Evolutionary conservation across 2,329 filamentous ascomycete species (phyloP).

Genomic region (Aspergillus quadrilineatus): DNA sequence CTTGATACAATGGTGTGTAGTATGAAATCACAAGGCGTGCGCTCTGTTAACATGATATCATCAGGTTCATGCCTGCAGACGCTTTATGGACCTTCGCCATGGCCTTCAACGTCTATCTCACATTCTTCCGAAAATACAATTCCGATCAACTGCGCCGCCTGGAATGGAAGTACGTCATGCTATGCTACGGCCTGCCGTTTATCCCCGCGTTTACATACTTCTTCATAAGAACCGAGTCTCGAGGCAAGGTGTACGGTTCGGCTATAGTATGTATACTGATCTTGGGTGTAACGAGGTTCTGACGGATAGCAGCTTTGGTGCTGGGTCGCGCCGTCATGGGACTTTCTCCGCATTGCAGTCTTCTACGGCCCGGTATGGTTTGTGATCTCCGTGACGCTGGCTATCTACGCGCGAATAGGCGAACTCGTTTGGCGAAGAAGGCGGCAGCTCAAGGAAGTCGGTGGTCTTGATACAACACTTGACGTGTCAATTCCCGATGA

Average conservation of each 20-base stretch:
- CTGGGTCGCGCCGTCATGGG: constrained; percentile 68
- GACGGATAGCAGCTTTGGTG: constrained; percentile 69
- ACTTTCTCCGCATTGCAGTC: constrained; percentile 68
- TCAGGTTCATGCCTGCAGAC: constrained; percentile 75
- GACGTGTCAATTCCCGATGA: constrained; percentile 47
- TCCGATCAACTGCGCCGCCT: constrained; percentile 62
- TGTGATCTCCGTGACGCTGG: constrained; percentile 40
- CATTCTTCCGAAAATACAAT: constrained; percentile 73
- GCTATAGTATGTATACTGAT: constrained; percentile 53
- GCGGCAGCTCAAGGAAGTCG: constrained; percentile 59
- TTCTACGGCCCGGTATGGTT: constrained; percentile 62
- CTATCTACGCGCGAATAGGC: constrained; percentile 44
- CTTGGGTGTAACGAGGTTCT: not conserved
- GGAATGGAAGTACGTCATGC: constrained; percentile 68
- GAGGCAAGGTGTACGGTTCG: constrained; percentile 68
- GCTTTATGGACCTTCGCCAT: constrained; percentile 76
- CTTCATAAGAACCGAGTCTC: constrained; percentile 56
- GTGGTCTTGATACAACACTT: constrained; percentile 46
- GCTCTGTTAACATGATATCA: not conserved
- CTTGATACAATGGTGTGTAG: constrained; percentile 73
- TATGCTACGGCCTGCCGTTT: constrained; percentile 72
- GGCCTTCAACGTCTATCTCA: constrained; percentile 80
- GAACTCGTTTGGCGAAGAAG: constrained; percentile 54
- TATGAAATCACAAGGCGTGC: not conserved
- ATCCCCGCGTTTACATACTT: constrained; percentile 67